Evolutionary conservation across 2,329 filamentous ascomycete species (phyloP), one percentile per base, ranked within the genome.

Genomic region (Daldinia sp.): DNA sequence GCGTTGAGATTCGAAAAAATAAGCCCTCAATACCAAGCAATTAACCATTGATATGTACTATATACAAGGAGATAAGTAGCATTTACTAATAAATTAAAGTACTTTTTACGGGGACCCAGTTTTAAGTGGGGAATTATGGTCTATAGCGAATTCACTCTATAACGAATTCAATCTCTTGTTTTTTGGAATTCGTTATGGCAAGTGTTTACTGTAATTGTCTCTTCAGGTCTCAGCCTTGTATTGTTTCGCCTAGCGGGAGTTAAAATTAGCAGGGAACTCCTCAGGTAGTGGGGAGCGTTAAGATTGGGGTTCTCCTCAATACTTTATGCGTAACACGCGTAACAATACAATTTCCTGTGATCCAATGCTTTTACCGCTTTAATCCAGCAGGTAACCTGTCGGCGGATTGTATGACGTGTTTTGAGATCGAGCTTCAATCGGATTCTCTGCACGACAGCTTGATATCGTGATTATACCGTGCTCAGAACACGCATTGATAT

Each of bases 271-370:
- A 65, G 46, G 65, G 59, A 62, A 56, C 44, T 60, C 62, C 60
- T 56, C 59, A 50, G 60, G 42, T 39, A 1, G 66, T 71, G 66
- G 65, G 60, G 67, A 72, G 68, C 66, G 70, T 63, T 73, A 72
- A 74, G 71, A 74, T 74, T 74, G 70, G 68, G 65, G 12, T 61
- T 70, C 37, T 65, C 44, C 26, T 51, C 46, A 39, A 50, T 48
- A 18, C 63, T 74, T 73, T 60, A 74, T 74, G 73, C 73, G 68
- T 71, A 69, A 67, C 65, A 65, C 63, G 18, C 50, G 63, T 54
- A 69, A 65, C 60, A 67, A 10, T 6, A 51, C 15, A 51, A 51
- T 51, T 18, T 30, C 26, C 46, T 51, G 46, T 51, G 28, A 18
- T 51, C 15, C 46, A 51, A 51, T 33, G 15, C 13, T 51, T 51